Percentiles rank a stretch among this genome's conserved stretches.
phyloP scores from a whole-genome alignment of 2,329 filamentous ascomycete genomes.

The Lizonia empirigonia region DNA sequence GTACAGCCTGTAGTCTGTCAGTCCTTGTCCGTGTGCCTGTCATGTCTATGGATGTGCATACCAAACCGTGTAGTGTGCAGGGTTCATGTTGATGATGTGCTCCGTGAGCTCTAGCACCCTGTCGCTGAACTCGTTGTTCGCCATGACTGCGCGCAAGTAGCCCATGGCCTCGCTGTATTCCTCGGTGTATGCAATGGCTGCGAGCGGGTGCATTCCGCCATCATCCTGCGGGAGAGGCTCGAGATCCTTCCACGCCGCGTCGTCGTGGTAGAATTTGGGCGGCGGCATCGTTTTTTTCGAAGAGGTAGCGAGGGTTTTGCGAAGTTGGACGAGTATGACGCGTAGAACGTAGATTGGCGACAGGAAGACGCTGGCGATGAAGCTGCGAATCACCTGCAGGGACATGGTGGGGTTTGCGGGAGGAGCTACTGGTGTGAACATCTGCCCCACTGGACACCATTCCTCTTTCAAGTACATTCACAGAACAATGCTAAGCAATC shows the following conservation, averaged over 20 bases:
- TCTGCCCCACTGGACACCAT: conserved; percentile 10
- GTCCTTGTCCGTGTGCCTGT: not conserved
- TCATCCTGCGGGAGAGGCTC: conserved; percentile 83
- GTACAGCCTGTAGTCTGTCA: conserved; percentile 68
- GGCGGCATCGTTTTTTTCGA: conserved; percentile 17
- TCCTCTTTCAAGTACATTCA: conserved; percentile 11
- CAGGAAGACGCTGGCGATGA: conserved; percentile 9
- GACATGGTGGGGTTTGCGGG: conserved; percentile 16
- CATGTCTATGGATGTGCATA: conserved; percentile 34
- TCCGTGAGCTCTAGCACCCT: conserved; percentile 82
- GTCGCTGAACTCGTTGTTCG: conserved; percentile 78
- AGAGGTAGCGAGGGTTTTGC: not conserved
- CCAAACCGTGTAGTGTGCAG: conserved; percentile 98
- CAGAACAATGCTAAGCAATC: conserved; percentile 15
- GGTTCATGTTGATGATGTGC: conserved; percentile 89
- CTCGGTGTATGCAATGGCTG: conserved; percentile 88
- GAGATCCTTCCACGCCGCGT: conserved; percentile 84
- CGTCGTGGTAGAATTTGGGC: conserved; percentile 60
- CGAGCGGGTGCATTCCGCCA: conserved; percentile 74
- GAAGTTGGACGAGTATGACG: conserved; percentile 4
- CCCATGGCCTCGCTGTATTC: conserved; percentile 92
- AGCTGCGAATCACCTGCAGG: conserved; percentile 18
- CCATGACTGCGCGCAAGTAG: conserved; percentile 94
- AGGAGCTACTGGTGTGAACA: conserved; percentile 5
- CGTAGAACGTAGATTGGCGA: conserved; percentile 3